These are phyloP conservation scores for Microstegium vimineum DNA, from an alignment of 176 grass and related monocot genomes.

Conservation along the genomic window DNA sequence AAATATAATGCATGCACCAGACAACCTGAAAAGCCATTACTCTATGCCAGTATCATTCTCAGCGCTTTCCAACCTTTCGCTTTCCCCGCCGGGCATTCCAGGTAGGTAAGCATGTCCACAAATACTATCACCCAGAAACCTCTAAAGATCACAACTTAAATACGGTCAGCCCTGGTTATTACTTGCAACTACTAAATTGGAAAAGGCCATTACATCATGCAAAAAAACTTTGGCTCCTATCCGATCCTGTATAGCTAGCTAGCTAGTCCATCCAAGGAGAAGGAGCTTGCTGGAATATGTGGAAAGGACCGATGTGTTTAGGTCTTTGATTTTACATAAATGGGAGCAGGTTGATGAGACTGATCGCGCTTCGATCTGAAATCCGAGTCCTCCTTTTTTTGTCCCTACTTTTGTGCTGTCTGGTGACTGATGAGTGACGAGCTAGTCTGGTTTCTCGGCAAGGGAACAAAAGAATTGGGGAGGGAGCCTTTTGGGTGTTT, in stretches of 20 bases:
- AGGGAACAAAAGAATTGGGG: not conserved
- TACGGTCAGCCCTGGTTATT: not conserved
- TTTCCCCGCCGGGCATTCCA: conserved; percentile 3
- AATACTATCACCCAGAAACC: not conserved
- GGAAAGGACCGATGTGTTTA: conserved; percentile 9
- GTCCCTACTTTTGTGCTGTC: not conserved
- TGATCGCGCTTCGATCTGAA: not conserved
- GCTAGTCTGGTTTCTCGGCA: not conserved
- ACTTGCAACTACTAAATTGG: not conserved
- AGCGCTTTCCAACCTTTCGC: not conserved
- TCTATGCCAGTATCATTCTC: not conserved
- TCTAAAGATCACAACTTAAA: not conserved
- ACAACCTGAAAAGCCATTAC: not conserved
- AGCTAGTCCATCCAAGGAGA: not conserved
- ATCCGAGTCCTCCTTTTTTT: not conserved
- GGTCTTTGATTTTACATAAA: conserved; percentile 10
- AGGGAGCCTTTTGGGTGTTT: not conserved
- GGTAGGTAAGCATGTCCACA: conserved; percentile 16
- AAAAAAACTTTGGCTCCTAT: not conserved
- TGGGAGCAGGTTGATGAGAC: conserved; percentile 23
- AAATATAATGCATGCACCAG: not conserved
- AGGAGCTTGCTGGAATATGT: not conserved
- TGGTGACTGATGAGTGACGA: not conserved
- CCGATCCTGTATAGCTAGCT: no score
- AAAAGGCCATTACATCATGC: not conserved